Percentiles rank a stretch among this genome's conserved stretches.
Conservation (phyloP, 2,329 filamentous ascomycete species). For the Curvularia hawaiiensis region DNA sequence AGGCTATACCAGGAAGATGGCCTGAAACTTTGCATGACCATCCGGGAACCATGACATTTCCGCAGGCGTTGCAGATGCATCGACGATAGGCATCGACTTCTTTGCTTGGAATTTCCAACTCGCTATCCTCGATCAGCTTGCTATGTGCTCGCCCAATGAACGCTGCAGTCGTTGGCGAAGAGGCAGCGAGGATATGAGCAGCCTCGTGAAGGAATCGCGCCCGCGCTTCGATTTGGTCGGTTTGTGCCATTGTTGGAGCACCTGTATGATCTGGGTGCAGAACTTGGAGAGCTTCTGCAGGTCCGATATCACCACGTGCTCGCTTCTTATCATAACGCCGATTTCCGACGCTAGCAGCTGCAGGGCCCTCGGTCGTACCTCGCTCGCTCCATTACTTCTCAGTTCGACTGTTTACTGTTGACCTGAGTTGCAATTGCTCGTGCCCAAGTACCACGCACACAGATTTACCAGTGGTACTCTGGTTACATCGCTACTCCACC, state of each 20-base stretch:
- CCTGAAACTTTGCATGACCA: conserved; percentile 38
- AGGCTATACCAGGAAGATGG: conserved; percentile 1
- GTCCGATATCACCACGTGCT: conserved; percentile 12
- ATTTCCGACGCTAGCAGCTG: conserved; percentile 34
- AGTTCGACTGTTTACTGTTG: not conserved
- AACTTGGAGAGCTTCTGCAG: conserved; percentile 18
- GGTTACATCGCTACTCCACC: conserved; percentile 2
- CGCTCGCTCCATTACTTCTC: conserved; percentile 11
- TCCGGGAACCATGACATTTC: conserved; percentile 45
- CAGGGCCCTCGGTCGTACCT: conserved; percentile 17
- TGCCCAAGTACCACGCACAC: conserved; percentile 5
- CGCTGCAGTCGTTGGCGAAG: conserved; percentile 43
- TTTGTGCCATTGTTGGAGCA: conserved; percentile 25
- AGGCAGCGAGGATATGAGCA: conserved; percentile 36
- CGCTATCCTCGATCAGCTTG: conserved; percentile 36
- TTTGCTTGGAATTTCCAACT: conserved; percentile 32
- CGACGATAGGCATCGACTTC: conserved; percentile 38
- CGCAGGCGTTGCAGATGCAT: conserved; percentile 46
- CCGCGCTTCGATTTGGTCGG: conserved; percentile 26
- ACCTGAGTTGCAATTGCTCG: conserved; percentile 4
- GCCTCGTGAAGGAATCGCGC: conserved; percentile 44
- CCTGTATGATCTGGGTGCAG: conserved; percentile 12
- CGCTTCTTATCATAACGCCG: conserved; percentile 23
- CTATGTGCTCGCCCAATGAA: conserved; percentile 38
- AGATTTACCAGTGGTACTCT: not conserved